Base-by-base conservation (phyloP, 768 basidiomycete species). In the Boletales sp. region DNA sequence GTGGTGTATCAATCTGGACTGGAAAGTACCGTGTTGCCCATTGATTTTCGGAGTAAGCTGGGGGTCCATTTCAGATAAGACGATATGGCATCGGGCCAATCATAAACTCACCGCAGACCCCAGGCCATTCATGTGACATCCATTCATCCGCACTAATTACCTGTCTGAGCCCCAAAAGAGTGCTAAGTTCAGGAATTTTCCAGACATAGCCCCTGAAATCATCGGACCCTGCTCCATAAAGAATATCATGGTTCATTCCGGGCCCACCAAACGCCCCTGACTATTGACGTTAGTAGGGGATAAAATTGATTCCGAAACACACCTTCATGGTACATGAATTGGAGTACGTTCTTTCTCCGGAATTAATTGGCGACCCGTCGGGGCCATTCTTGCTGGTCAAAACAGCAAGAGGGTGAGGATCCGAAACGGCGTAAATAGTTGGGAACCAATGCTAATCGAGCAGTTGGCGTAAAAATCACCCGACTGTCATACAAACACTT, bases 291-390 rank as follows among this genome's bases (percentile, higher is more conserved):
- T 38, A 44, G 45, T 8, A 18, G 31, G 1, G 30, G 34, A 48
- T 17, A 13, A 49, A 46, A 15, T 15, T n/a, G 15, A 25, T 30
- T 18, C 17, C 5, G 41, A 46, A 44, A 42, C 60, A 49, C 48
- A 83, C 88, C 75, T 91, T 91, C 74, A 87, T 89, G 2, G 88
- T 90, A 52, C 84, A 87, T 0, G 78, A 77, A 62, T 91, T 90
- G 0, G 73, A 74, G 64, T 89, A 91, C 4, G 79, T 74, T 45
- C 79, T 70, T 56, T 80, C 69, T 33, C 72, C 72, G 8, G 68
- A 30, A 34, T 75, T 67, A 30, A 78, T 63, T 6, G 75, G 75
- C 6, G 70, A 72, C 34, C 86, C 84, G 46, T 81, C 74, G 8
- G 85, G 82, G 3, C 73, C 69, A 45, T 79, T 76, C 37, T 67